Base-by-base conservation (phyloP, 2,329 filamentous ascomycete genomes). In the Ophiostoma ulmi region DNA sequence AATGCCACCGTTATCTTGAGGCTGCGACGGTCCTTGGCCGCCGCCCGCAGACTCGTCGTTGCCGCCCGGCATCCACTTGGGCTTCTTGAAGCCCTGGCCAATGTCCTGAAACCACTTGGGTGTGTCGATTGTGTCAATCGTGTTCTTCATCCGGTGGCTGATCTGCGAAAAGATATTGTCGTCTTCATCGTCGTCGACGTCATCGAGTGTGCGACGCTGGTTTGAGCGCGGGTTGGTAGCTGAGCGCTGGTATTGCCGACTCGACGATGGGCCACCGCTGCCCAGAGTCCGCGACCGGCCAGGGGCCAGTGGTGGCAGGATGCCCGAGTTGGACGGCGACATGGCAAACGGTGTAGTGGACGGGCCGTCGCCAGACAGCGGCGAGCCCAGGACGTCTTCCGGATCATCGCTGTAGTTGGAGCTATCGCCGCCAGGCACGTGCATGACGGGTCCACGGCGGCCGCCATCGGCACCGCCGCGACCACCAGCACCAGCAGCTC, bases 131-230 rank as follows among this genome's bases (percentile, higher is more conserved):
- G 88, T 91, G 73, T 98, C 94, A 69, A 98, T 88, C 0, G 95
- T 98, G 77, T 99, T 99, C 80, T 90, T 91, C 75, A 99, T 89
- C 48, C 94, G 86, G 77, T 96, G 91, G 0, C 91, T 89, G 73
- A 98, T 88, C 44, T 90, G 90, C 74, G 91, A 87, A 77, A 98
- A 93, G 79, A 97, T 92, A 74, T 90, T 92, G 70, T 93, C 91
- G 17, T 93, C 89, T 41, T 91, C 90, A 1, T 87, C 84, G n/a
- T 87, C 86, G 8, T 86, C 52, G 6, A 17, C 85, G 0, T 52
- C 79, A 74, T 38, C 79, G n/a, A 31, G 48, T 6, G 48, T 36
- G 22, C 22, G 22, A 1, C 44, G 67, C 35, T 35, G 66, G 26
- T 17, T 48, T 13, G 35, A 41, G 11, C 63, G 63, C 31, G 58